These are phyloP conservation scores for Gnomoniopsis sp. DNA, from an alignment of 2,329 filamentous ascomycete species.

Conservation along the genomic window DNA sequence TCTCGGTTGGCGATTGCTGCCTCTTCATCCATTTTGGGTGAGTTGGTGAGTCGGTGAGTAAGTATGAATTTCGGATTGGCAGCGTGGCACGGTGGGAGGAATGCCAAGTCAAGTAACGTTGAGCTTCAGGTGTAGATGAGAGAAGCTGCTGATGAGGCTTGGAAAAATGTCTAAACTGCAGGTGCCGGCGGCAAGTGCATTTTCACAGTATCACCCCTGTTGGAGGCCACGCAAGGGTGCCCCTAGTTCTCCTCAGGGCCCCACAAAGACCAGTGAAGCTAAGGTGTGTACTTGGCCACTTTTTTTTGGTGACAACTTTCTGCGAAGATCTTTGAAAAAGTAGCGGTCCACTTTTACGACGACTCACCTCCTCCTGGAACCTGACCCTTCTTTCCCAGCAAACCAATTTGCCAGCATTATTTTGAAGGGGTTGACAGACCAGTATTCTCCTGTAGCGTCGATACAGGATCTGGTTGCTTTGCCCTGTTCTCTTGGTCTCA, in stretches of 20 bases:
- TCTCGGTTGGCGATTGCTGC: conserved; percentile 31
- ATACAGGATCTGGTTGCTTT: conserved; percentile 9
- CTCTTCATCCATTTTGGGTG: conserved; percentile 41
- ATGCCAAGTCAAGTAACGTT: background rate
- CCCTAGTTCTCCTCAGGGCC: no score
- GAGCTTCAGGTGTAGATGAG: background rate
- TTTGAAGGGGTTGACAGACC: background rate
- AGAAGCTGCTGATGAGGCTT: background rate
- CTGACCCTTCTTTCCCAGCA: background rate
- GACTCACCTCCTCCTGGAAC: background rate
- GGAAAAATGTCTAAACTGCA: background rate
- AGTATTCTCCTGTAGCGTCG: background rate
- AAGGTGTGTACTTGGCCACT: background rate
- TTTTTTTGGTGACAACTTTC: background rate
- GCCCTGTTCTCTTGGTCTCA: conserved; percentile 9
- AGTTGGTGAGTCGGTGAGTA: background rate
- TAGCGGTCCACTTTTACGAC: no score
- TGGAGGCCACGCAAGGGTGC: no score
- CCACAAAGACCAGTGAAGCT: no score
- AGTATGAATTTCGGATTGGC: background rate
- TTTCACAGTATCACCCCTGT: no score
- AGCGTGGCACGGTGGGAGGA: background rate
- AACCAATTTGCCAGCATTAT: background rate
- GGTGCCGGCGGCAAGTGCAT: background rate
- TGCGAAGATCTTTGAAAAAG: no score